Conservation (phyloP, 768 basidiomycete species). For the Boletus pseudo-olivaceus region DNA sequence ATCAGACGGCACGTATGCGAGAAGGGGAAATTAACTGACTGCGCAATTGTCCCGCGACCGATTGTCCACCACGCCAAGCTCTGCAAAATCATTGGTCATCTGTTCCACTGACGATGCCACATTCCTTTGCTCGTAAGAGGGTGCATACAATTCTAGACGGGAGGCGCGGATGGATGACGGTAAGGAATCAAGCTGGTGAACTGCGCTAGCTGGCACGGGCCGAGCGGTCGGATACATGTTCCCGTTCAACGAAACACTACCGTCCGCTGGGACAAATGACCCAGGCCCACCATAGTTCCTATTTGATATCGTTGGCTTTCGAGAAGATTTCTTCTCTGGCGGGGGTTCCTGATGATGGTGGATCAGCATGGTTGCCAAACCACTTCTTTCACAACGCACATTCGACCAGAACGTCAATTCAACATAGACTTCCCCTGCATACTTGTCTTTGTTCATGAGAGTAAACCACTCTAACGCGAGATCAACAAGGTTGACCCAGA, state of each 20-base stretch:
- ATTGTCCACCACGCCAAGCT: conserved; percentile 52
- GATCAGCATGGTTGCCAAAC: conserved; percentile 2
- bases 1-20: conserved; percentile 11
- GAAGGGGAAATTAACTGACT: conserved; percentile 37
- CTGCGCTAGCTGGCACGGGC: conserved; percentile 27
- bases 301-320: conserved; percentile 47
- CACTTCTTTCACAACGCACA: conserved; percentile 41
- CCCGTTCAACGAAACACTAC: conserved; percentile 24
- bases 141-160: conserved; percentile 66
- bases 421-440: conserved; percentile 92
- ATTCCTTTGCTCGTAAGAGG: conserved; percentile 63
- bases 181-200: conserved; percentile 44
- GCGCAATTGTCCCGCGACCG: conserved; percentile 57
- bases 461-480: conserved; percentile 83
- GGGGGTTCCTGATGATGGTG: conserved; percentile 58
- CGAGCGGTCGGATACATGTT: conserved; percentile 9
- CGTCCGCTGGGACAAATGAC: conserved; percentile 59
- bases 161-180: conserved; percentile 63
- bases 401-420: conserved; percentile 98
- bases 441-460: conserved; percentile 85
- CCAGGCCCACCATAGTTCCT: conserved; percentile 79
- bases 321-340: conserved; percentile 62
- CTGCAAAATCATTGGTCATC: conserved; percentile 62
- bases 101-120: conserved; percentile 44
- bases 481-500: conserved; percentile 12